phyloP scores from a whole-genome alignment of 176 grass and related monocot species.

The Oryza rufipogon region DNA sequence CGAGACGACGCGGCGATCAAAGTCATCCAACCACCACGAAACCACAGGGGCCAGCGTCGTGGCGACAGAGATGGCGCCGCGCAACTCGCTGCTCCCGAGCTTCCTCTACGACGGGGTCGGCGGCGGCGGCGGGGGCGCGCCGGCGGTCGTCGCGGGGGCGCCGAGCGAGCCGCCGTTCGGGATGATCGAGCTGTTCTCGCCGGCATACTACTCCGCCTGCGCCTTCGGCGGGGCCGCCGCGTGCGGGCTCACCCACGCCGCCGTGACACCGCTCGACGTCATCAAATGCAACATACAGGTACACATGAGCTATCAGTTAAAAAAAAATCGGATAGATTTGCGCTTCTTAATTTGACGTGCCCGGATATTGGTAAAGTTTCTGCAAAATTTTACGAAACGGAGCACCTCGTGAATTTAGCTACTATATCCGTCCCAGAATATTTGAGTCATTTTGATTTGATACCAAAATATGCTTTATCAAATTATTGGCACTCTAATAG shows the following conservation, averaged over 20 bases:
- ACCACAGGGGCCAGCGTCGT: neutral
- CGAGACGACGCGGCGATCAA: neutral
- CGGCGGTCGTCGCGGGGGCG: constrained; percentile 38
- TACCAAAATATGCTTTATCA: too few relatives aligned
- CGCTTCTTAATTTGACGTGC: neutral
- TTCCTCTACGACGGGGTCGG: constrained; percentile 56
- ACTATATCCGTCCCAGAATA: too few relatives aligned
- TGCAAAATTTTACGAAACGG: neutral
- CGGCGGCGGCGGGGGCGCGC: too few relatives aligned
- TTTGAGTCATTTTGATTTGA: too few relatives aligned
- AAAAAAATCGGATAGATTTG: neutral
- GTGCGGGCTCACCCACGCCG: constrained; percentile 83
- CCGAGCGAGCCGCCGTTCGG: constrained; percentile 73
- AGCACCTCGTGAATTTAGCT: too few relatives aligned
- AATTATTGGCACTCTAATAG: too few relatives aligned
- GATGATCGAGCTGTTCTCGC: constrained; percentile 91
- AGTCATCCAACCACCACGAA: neutral
- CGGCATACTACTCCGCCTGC: constrained; percentile 74
- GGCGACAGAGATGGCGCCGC: constrained; percentile 39
- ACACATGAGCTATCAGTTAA: neutral
- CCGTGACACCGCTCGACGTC: constrained; percentile 86
- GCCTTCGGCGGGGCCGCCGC: constrained; percentile 69
- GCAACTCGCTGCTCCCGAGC: constrained; percentile 65
- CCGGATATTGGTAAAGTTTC: neutral
- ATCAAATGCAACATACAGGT: constrained; percentile 99